Base-by-base conservation (phyloP, 2,329 filamentous ascomycete species). In the Neofusicoccum ribis region DNA sequence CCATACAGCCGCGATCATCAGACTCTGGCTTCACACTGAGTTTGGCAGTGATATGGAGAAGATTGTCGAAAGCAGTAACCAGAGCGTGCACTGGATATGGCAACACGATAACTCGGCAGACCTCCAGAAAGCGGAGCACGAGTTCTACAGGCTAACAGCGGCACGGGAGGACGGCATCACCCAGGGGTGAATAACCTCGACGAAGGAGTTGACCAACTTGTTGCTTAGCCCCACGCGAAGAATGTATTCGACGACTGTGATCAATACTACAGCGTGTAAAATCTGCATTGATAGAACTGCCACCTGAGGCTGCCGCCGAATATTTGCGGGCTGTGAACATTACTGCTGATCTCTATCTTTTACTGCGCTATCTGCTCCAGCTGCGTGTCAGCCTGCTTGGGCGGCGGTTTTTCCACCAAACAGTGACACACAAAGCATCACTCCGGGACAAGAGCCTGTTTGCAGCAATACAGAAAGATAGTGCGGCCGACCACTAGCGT, bases 41-140 rank as follows among this genome's bases (percentile, higher is more conserved):
- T 3, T 59, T 11, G 69, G 66, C 0, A 78, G 78, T 65, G 75
- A 81, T 67, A 60, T 75, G n/a, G 71, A 73, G 14, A 74, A 72
- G 27, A 66, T 78, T 23, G 71, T 73, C 65, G 31, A 69, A 27
- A 72, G 74, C 52, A 70, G 77, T 9, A 64, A 66, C 14, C 58
- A 61, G 14, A 73, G 76, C 44, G 76, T 78, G 74, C 64, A 68
- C 12, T 80, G 77, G 76, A 75, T 80, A 12, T 81, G 78, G 78
- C 73, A 79, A 9, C 68, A 76, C 34, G 72, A 79, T 50, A 69
- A 78, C 8, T 59, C 15, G 15, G 39, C 54, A 59, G 54, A 59
- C n/a, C 54, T 59, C 43, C 3, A 46, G 41, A n/a, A 46, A 59
- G 54, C 41, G 31, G 54, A 59, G 20, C 23, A 34, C 43, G 23